Evolutionary conservation across 495 filamentous ascomycete genomes (phyloP), one percentile per base, ranked within the genome.

Genomic region (Xylaria venustula): DNA sequence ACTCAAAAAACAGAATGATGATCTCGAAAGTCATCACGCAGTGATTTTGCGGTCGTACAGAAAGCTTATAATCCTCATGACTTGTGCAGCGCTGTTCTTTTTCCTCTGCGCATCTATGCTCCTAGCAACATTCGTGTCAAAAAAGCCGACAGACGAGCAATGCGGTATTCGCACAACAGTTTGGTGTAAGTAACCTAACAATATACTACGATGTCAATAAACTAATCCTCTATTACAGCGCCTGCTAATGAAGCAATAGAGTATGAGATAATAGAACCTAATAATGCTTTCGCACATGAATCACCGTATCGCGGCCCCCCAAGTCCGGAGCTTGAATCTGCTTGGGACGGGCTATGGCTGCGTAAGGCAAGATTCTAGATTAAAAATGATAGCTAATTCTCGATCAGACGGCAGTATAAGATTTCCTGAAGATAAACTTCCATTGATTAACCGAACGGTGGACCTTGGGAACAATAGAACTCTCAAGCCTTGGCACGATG

Each of bases 401-500:
- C 6, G 8, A 15, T 0, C 19, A 51, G 48, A 51, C 17, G 48
- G 48, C 1, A 30, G 17, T 11, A 32, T 34, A 17, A 36, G 48
- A 51, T 51, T 51, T 3, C 48, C 48, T 0, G 48, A 51, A 15
- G 48, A 51, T 14, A 20, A 36, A 11, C 48, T 51, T 12, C 7
- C 28, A 0, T 0, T 15, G 30, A 51, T 51, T 8, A 51, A 51
- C 11, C 48, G 48, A 7, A 36, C 48, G 0, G 48, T 53, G 1
- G 22, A 53, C 4, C 50, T 40, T 26, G 50, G 50, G 11, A 17
- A 53, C 2, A 40, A 26, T 3, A 53, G 15, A 14, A 53, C 50
- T 9, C 50, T 53, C 0, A 53, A 53, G 50, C 50, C 50, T 0
- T 53, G 50, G 50, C 50, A 53, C 40, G 50, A 53, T 9, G 50